phyloP scores from a whole-genome alignment of 768 basidiomycete species.

The Tylopilus sp. region DNA sequence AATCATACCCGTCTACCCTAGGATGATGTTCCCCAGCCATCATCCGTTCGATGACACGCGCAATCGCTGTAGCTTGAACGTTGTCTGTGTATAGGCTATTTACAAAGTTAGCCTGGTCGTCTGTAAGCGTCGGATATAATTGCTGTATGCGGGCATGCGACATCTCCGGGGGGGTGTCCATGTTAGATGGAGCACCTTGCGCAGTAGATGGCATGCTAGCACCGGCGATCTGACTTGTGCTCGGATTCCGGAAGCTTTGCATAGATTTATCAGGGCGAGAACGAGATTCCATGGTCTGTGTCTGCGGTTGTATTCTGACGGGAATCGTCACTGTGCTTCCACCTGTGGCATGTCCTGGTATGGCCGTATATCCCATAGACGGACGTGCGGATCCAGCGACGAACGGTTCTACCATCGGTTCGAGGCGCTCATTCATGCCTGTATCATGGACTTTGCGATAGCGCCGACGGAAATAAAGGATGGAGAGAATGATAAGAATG shows the following conservation, averaged over 20 bases:
- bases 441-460: background rate
- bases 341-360: background rate
- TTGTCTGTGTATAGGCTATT: constrained; percentile 13
- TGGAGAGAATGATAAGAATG: background rate
- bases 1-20: constrained; percentile 6
- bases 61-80: constrained; percentile 13
- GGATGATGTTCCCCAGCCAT: constrained; percentile 12
- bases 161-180: too few relatives aligned
- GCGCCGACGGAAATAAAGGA: constrained; percentile 2
- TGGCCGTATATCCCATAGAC: background rate
- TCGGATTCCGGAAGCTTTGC: background rate
- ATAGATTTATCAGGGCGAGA: constrained; percentile 3
- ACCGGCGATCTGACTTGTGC: background rate
- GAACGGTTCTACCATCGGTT: constrained; percentile 7
- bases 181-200: background rate
- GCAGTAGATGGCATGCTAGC: background rate
- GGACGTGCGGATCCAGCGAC: background rate
- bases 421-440: background rate
- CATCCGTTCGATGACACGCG: too few relatives aligned
- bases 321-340: background rate
- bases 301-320: background rate
- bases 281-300: background rate
- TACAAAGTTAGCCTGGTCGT: constrained; percentile 10
- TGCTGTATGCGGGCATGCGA: too few relatives aligned
- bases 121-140: too few relatives aligned